phyloP scores from a whole-genome alignment of 176 grass and related monocot genomes.

The maize (Zea mays) region Zm-B73-REFERENCE-NAM-5.0 NC_050101.1:12979001-12979500 shows the following conservation, averaged over 20 bases:
- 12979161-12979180: too few relatives aligned
- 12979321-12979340: background rate
- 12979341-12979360: conserved; percentile 37
- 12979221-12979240: conserved; percentile 27
- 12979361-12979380: conserved; percentile 8
- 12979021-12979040: background rate
- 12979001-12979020: background rate
- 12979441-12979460: conserved; percentile 11
- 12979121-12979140: too few relatives aligned
- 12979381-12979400: conserved; percentile 20
- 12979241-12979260: conserved; percentile 40
- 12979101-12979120: background rate
- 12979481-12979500: conserved; percentile 20
- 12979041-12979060: background rate
- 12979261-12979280: conserved; percentile 20
- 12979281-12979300: conserved; percentile 36
- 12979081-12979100: background rate
- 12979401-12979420: background rate
- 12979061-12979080: conserved; percentile 3
- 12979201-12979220: background rate
- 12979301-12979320: background rate
- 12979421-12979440: background rate
- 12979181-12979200: background rate
- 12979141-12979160: too few relatives aligned
- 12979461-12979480: conserved; percentile 25